A percentile compares a stretch with the other conserved stretches of the same genome.
phyloP scores from a whole-genome alignment of 768 basidiomycete genomes.

The Kwoniella mangroviensis region DNA sequence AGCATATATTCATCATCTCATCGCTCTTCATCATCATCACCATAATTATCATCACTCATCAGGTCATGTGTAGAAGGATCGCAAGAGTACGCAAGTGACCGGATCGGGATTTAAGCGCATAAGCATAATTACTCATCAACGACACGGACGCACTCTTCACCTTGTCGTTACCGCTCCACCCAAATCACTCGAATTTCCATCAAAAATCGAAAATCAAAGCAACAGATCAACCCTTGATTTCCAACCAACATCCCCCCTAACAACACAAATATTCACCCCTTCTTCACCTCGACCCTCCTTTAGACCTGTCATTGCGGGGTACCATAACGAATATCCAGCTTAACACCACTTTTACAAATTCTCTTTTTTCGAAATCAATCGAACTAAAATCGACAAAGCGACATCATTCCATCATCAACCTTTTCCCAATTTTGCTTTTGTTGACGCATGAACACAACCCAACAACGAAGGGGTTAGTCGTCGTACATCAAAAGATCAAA shows the following conservation, averaged over 20 bases:
- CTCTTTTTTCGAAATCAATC: neutral
- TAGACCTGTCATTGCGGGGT: slow-evolving; percentile 5
- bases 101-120: slow-evolving; percentile 12
- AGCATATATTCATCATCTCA: slow-evolving; percentile 1
- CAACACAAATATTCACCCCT: neutral
- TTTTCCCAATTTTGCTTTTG: neutral
- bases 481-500: neutral
- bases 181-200: neutral
- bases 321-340: neutral
- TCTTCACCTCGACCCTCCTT: slow-evolving; percentile 3
- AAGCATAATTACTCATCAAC: slow-evolving; percentile 2
- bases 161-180: neutral
- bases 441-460: neutral
- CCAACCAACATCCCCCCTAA: neutral
- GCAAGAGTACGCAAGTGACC: slow-evolving; percentile 1
- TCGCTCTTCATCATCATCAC: neutral
- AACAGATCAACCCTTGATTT: neutral
- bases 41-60: neutral
- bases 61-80: neutral
- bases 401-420: neutral
- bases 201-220: neutral
- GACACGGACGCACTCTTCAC: neutral
- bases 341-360: too few species aligned
- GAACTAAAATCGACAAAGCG: neutral
- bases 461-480: too few species aligned